Evolutionary conservation across 192 early-diverging fungal genomes (phyloP), one percentile per base, ranked within the genome.

Genomic region (Coemansia sp.): DNA sequence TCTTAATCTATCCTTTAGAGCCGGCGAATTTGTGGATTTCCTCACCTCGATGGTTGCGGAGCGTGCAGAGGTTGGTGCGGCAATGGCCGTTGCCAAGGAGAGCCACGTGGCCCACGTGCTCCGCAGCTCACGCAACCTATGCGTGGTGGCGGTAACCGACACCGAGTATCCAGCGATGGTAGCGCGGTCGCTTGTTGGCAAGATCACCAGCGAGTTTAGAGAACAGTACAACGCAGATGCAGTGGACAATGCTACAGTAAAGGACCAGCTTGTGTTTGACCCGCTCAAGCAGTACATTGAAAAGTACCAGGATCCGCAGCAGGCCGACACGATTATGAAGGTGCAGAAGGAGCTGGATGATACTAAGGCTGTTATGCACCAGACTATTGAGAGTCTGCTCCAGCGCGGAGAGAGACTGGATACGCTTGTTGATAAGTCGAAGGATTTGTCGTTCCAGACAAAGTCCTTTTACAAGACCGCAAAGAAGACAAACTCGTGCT

Each of bases 391-490:
- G 64, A 87, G 88, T 32, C 80, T 98, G 18, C 72, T 98, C 69
- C 86, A 93, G 61, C 89, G 96, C 63, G 93, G 92, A 10, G 93
- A 93, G 74, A 93, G 93, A 76, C 87, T 98, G 61, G 94, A 97
- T 51, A 86, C 86, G 65, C 84, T 98, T 41, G 93, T 98, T 4
- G 88, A 91, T 55, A 80, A 89, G 66, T 91, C 90, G 10, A 92
- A 93, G 65, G 82, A 88, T 10, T 85, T 99, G 64, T 96, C 94
- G 36, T 86, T 76, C n/a, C 91, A 94, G 78, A 92, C 91, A 39
- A 97, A 97, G 84, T 87, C 91, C 84, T 99, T 99, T 70, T 98
- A 96, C 83, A 98, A 97, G 85, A 92, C 93, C 3, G 95, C 97
- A 5, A 96, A 95, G 82, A 91, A 92, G 83, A 90, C 87, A 36